Base-by-base conservation (phyloP, 1,284 basidiomycete genomes). In the Cryptococcus sp. region DNA sequence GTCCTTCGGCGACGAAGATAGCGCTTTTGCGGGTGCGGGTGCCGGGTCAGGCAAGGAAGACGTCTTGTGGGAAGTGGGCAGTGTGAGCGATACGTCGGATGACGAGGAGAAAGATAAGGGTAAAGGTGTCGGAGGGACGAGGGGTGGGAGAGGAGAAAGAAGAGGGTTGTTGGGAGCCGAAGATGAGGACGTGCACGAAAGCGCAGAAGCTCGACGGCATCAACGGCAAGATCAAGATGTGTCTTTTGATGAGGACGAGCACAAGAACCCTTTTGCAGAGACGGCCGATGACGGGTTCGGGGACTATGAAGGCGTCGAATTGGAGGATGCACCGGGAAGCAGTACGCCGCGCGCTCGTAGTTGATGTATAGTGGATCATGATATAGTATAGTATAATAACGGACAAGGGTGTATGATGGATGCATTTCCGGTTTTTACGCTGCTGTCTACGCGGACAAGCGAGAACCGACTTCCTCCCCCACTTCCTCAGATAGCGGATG, bases 401-500 rank as follows among this genome's bases (percentile, higher is more conserved):
- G 30, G 30, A 13, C 30, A 35, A 35, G 30, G 30, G 30, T 35
- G 30, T 35, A 35, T 35, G 30, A 35, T 35, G 30, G 30, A 35
- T 35, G 30, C 30, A 35, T 35, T 35, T 35, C 13, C 30, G 30
- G 30, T 8, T 35, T 35, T 35, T 35, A 35, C 30, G 4, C 30
- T 35, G 2, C 30, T 35, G 10, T 35, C 30, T 35, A 35, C 8
- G 8, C 39, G 23, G 16, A 53, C 25, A 23, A 40, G 42, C 17
- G 11, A 19, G 39, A 27, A 25, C 52, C 20, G 11, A 49, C 42
- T n/a, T 30, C 41, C 42, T 45, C 35, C 10, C 35, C 39, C 16
- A 57, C 52, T 80, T 50, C 82, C 81, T 39, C 70, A 82, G 41
- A 74, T 79, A 38, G 83, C 83, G 46, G 80, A 80, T 16, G 57